These are phyloP conservation scores for Suillus cothurnatus DNA, from an alignment of 768 basidiomycete genomes.

Conservation along the genomic window DNA sequence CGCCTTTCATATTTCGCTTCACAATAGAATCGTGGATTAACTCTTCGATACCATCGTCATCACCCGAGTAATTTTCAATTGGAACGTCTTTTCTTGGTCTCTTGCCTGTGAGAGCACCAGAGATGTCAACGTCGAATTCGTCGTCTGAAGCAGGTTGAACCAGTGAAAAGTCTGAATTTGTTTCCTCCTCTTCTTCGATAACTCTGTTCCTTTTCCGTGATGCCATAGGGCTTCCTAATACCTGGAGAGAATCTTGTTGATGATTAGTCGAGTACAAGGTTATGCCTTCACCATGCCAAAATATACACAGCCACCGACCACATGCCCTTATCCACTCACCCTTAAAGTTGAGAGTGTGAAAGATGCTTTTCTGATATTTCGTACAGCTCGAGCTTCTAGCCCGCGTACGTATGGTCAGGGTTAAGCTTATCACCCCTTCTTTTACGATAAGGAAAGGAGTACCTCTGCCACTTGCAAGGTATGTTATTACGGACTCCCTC, in stretches of 20 bases:
- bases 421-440: constrained; percentile 4
- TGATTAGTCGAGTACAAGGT: neutral
- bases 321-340: neutral
- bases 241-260: neutral
- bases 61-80: neutral
- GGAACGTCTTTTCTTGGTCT: constrained; percentile 25
- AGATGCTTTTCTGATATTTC: neutral
- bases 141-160: constrained; percentile 30
- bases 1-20: constrained; percentile 73
- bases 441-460: neutral
- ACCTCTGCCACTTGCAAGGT: neutral
- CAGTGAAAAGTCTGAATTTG: constrained; percentile 14
- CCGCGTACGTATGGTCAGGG: neutral
- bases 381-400: neutral
- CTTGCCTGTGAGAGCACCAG: constrained; percentile 57
- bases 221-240: constrained; percentile 18
- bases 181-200: constrained; percentile 13
- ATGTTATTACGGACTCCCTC: neutral
- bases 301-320: constrained; percentile 2
- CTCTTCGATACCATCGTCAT: constrained; percentile 61
- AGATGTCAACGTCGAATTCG: constrained; percentile 72
- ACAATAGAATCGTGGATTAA: constrained; percentile 71
- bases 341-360: neutral
- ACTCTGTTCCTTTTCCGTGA: constrained; percentile 34
- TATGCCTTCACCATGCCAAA: neutral